Percentiles rank a stretch among this genome's conserved stretches.
These are phyloP conservation scores for Silene latifolia DNA, from an alignment of 148 eudicot species.

Conservation along the genomic window DNA sequence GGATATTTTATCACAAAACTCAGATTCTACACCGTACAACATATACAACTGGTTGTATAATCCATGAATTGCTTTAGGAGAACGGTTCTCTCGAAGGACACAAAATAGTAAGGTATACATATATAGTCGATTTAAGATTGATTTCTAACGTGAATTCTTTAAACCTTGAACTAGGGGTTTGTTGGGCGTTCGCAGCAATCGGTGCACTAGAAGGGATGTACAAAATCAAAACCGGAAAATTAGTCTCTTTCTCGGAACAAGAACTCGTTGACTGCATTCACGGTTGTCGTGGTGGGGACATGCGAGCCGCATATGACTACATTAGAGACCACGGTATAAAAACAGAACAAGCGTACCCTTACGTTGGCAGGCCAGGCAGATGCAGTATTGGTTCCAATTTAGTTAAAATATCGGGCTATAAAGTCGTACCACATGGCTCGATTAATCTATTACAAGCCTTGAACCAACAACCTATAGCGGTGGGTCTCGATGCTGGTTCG, in stretches of 20 bases:
- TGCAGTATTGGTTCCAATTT: background rate
- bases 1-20: no score
- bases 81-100: no score
- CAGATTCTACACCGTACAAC: no score
- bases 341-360: constrained; percentile 38
- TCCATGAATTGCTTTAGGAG: no score
- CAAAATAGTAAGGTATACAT: no score
- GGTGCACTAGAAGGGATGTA: constrained; percentile 37
- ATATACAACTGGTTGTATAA: no score
- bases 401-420: constrained; percentile 10
- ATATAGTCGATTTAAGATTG: no score
- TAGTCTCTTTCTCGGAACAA: constrained; percentile 40
- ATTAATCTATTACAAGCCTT: constrained; percentile 27
- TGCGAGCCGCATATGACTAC: constrained; percentile 27
- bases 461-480: constrained; percentile 31
- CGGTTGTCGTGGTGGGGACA: constrained; percentile 19
- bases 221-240: no score
- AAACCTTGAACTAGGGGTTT: constrained; percentile 23
- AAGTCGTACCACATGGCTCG: constrained; percentile 22
- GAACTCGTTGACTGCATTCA: constrained; percentile 35
- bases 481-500: constrained; percentile 15
- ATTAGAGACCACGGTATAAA: constrained; percentile 38
- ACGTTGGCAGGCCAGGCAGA: constrained; percentile 15
- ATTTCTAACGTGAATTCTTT: no score
- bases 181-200: constrained; percentile 48